phyloP scores from a whole-genome alignment of 1,139 yeast species.

The Meyerozyma athensensis region DNA sequence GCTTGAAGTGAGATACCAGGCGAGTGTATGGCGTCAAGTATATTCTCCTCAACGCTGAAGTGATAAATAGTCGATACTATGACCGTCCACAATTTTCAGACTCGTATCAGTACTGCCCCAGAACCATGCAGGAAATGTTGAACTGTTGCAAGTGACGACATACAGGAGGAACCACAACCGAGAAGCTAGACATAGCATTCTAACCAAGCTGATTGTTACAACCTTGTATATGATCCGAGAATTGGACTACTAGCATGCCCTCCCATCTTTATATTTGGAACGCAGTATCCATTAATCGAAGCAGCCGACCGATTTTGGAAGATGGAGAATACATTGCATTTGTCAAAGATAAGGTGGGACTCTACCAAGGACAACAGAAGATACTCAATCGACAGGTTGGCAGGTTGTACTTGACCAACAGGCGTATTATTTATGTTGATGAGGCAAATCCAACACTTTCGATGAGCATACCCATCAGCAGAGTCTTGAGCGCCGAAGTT shows the following conservation, averaged over 20 bases:
- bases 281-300: conserved; percentile 33
- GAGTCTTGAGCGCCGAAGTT: conserved; percentile 40
- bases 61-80: no score
- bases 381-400: conserved; percentile 67
- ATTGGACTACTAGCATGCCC: no score
- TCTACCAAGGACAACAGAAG: conserved; percentile 69
- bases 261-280: conserved; percentile 29
- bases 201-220: no score
- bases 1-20: no score
- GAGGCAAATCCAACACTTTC: conserved; percentile 40
- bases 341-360: conserved; percentile 55
- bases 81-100: no score
- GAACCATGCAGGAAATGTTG: conserved; percentile 2
- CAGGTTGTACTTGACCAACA: conserved; percentile 69
- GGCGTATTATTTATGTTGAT: conserved; percentile 71
- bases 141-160: not conserved
- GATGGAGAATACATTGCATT: conserved; percentile 39
- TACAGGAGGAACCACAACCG: not conserved
- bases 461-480: conserved; percentile 45
- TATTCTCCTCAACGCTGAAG: no score
- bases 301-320: conserved; percentile 43
- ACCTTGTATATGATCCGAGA: no score
- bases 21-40: no score
- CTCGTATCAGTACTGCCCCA: no score
- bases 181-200: not conserved